Evolutionary conservation across 306 rosid genomes (phyloP).

Genomic region (Betula pendula): DNA sequence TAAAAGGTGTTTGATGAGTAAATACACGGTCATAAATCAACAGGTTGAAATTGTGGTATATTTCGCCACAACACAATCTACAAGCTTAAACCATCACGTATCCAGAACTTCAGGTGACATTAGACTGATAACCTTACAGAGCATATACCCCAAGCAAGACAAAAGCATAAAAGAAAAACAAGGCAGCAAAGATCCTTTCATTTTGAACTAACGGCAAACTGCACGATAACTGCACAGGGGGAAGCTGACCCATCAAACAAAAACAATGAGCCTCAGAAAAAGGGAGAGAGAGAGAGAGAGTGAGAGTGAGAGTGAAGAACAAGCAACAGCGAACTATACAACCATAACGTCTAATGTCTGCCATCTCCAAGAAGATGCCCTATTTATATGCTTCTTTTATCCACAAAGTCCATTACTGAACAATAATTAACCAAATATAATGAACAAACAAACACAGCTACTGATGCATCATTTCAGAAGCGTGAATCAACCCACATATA

Average conservation of each 20-base stretch:
- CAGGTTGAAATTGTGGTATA: too few species aligned
- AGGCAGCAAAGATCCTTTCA: constrained; percentile 22
- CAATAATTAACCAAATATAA: too few species aligned
- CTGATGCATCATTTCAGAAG: too few species aligned
- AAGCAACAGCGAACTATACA: constrained; percentile 59
- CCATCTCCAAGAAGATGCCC: constrained; percentile 25
- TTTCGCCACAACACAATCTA: neutral
- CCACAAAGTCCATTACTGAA: constrained; percentile 20
- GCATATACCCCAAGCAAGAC: neutral
- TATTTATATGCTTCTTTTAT: constrained; percentile 40
- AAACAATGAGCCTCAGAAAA: constrained; percentile 29
- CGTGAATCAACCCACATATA: too few species aligned
- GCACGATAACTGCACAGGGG: constrained; percentile 31
- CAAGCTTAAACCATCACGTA: neutral
- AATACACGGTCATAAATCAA: neutral
- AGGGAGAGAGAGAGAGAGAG: too few species aligned
- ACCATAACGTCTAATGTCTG: constrained; percentile 23
- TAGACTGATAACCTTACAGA: neutral
- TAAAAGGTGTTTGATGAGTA: neutral
- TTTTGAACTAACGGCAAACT: constrained; percentile 30
- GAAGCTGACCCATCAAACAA: constrained; percentile 39
- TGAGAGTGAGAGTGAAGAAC: constrained; percentile 31
- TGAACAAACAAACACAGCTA: too few species aligned
- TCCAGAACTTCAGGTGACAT: neutral
- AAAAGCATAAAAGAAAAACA: too few species aligned